Base-by-base conservation (phyloP, 371 early-diverging fungal species). In the Fennellomyces sp. region DNA sequence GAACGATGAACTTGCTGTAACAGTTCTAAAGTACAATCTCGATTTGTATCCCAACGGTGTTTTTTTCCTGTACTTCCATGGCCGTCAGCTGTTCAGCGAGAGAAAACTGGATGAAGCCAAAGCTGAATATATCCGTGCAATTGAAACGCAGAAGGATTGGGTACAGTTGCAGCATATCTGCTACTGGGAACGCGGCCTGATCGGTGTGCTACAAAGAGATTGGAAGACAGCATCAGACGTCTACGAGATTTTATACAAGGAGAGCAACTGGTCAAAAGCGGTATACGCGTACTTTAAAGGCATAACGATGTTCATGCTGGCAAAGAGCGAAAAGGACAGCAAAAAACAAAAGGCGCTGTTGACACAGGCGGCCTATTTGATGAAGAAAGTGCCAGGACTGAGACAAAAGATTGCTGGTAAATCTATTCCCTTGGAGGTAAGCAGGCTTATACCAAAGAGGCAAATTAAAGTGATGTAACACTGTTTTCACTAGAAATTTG, bases 201-300 rank as follows among this genome's bases (percentile, higher is more conserved):
- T 76, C 28, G 59, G 69, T 38, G 56, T 72, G 49, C 65, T 73
- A 31, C 58, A 82, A 38, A 65, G 69, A 2, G 68, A 82, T 28
- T 90, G 82, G 82, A 52, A 60, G 27, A 70, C 66, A 17, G 86
- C 85, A 0, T 66, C 65, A n/a, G 66, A 78, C 12, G 73, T 77
- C 13, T 87, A 78, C 63, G 78, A 72, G 12, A 71, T 69, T 0
- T 65, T 91, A 33, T 70, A 69, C 56, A 70, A 69, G 50, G 90
- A 91, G 52, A 89, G 85, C 63, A 82, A 85, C 56, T 91, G 91
- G 92, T 83, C 86, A 59, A 85, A 82, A 57, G 83, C 88, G 3
- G 84, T 85, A 6, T 90, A 88, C 68, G 72, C 76, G 2, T 91
- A 90, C 53, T 59, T 82, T 13, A 76, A 79, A 13, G 89, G 83